These are phyloP conservation scores for Fusarium gaditjirri DNA, from an alignment of 2,329 filamentous ascomycete species.

Conservation along the genomic window DNA sequence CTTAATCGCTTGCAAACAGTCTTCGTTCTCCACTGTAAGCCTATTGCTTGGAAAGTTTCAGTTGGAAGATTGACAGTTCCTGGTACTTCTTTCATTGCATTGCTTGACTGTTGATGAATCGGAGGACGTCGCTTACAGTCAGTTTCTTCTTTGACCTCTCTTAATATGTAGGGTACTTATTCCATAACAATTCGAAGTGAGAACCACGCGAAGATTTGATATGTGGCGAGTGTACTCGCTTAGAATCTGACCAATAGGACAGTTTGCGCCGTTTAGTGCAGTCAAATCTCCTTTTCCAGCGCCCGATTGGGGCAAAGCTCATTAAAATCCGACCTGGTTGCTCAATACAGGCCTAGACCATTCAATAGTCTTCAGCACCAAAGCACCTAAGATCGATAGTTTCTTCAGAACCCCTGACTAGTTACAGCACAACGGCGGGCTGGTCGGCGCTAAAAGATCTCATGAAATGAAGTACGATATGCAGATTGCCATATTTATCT, in stretches of 20 bases:
- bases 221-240: background rate
- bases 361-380: background rate
- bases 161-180: background rate
- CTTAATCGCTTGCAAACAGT: background rate
- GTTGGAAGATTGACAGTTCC: rapidly evolving
- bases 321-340: background rate
- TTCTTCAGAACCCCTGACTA: conserved; percentile 1
- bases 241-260: background rate
- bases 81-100: background rate
- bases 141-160: background rate
- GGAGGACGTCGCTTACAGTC: background rate
- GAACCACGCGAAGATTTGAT: rapidly evolving
- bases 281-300: background rate
- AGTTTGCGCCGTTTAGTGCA: background rate
- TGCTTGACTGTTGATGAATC: background rate
- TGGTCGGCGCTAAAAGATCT: background rate
- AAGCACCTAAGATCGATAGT: conserved; percentile 2
- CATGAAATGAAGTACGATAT: background rate
- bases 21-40: background rate
- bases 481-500: background rate
- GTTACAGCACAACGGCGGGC: background rate
- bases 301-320: background rate
- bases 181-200: rapidly evolving
- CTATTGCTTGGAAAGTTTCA: rapidly evolving
- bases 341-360: background rate